Base-by-base conservation (phyloP, 768 basidiomycete genomes). In the Sarcodon sp. region DNA sequence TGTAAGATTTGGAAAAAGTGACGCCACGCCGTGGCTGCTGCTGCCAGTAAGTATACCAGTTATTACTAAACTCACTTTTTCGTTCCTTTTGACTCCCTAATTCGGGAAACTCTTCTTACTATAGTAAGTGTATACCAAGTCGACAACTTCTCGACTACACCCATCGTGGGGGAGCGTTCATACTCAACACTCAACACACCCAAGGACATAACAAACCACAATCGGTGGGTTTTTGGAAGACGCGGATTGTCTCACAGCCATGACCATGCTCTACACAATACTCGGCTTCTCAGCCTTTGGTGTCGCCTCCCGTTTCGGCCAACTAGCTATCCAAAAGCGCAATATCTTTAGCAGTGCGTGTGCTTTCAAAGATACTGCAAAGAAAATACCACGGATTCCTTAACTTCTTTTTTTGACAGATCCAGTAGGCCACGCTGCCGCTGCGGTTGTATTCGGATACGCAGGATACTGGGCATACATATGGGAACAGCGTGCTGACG, bases 241-340 rank as follows among this genome's bases (percentile, higher is more conserved):
- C 45, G 46, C 16, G 43, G 21, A 4, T 27, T 27, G 21, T 27
- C 18, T 49, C 47, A 36, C 48, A 47, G 54, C 47, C 48, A 87
- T 86, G 80, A 60, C 83, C 37, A 66, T 87, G 59, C 67, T 84
- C 48, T 66, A 77, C 45, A 86, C 77, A 59, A 65, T 89, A 52
- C 62, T 87, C 59, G 86, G 87, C 37, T 87, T 87, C 65, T 84
- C 87, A 3, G 64, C 75, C 49, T 83, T 90, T 59, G 91, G 91
- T 38, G 81, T 96, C 50, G 80, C 81, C 16, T 80, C 83, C 15
- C 75, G 92, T 50, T 70, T 90, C 51, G 88, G 87, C 56, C 90
- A 93, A 66, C 79, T 96, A 18, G 84, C 83, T 47, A 84, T 96
- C 57, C 83, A 89, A 64, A 80, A 74, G 60, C 73, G 84, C 57